phyloP scores from a whole-genome alignment of 345 rosid species.

The Alliaria petiolata region DNA sequence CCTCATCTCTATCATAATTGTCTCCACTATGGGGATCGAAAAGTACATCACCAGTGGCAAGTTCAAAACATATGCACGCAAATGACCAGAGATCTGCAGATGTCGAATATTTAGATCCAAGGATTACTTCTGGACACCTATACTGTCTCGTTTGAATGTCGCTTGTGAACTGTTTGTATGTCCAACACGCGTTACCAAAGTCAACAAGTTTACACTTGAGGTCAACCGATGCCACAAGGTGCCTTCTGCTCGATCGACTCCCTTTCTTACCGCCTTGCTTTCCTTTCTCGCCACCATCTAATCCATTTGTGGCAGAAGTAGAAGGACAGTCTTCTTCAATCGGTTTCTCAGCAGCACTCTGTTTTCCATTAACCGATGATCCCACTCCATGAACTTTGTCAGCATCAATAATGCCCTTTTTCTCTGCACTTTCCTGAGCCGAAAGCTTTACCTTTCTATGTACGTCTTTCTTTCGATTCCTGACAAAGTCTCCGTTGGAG shows the following conservation, averaged over 20 bases:
- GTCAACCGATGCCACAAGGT: conserved; percentile 52
- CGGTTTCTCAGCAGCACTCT: conserved; percentile 18
- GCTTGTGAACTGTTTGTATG: conserved; percentile 85
- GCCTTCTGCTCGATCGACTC: conserved; percentile 34
- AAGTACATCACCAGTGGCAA: conserved; percentile 87
- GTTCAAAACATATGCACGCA: conserved; percentile 92
- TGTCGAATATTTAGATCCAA: conserved; percentile 84
- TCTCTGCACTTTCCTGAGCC: conserved; percentile 41
- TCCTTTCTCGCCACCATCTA: conserved; percentile 26
- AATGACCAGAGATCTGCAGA: conserved; percentile 90
- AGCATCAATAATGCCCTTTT: conserved; percentile 38
- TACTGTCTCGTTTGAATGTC: conserved; percentile 97
- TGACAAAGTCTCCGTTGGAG: conserved; percentile 51
- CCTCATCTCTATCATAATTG: conserved; percentile 89
- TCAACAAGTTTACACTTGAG: conserved; percentile 85
- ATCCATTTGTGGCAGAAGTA: conserved; percentile 22
- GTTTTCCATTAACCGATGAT: conserved; percentile 35
- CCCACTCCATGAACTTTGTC: too few relatives aligned
- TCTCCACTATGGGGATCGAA: conserved; percentile 96
- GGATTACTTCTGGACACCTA: conserved; percentile 88
- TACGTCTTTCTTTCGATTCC: conserved; percentile 67
- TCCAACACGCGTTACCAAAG: conserved; percentile 98
- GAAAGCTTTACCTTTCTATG: conserved; percentile 65
- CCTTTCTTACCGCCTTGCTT: conserved; percentile 36
- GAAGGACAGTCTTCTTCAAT: conserved; percentile 23